Base-by-base conservation (phyloP, 2,329 filamentous ascomycete genomes). In the Pestalotiopsis sp. region DNA sequence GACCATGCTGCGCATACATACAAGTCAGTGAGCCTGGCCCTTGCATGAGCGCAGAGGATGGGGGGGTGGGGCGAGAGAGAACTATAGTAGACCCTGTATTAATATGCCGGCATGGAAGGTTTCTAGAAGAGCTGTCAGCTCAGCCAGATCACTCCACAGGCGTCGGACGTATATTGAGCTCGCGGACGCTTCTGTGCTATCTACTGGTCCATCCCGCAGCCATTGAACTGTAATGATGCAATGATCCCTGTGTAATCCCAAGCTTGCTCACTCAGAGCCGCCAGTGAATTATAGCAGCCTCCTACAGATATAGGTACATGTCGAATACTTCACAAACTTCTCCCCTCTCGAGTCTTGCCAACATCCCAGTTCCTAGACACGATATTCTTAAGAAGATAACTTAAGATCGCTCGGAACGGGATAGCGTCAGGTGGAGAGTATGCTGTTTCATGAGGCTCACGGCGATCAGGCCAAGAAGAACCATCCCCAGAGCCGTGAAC, bases 361-460 rank as follows among this genome's bases (percentile, higher is more conserved):
- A 13, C 14, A 35, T 30, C 26, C 24, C n/a, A 22, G 20, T 17
- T 35, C 24, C n/a, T 26, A 7, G 26, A 58, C 24, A 39, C 10
- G n/a, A 39, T 39, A 61, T 60, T 9, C 57, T 61, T 35, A 39
- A 39, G 35, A 39, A 13, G 14, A 61, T n/a, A 26, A 52, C 26
- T 61, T 39, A 61, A 61, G 52, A 66, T 24, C 68, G 68, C 66
- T 77, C 72, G 55, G 60, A 69, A 74, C 85, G 76, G 24, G 79
- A 83, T 68, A 97, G 78, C 38, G 88, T 97, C 39, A 83, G 88
- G 80, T 97, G 91, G 73, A 97, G 80, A 62, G 86, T 91, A 78
- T 97, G 91, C 81, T 97, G 91, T 77, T 86, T 90, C 88, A 97
- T 93, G 59, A 91, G 82, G 26, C 90, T 81, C 64, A 91, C 87